Percentiles rank a stretch among this genome's conserved stretches.
These are phyloP conservation scores for Trypanosoma scelopori DNA, from an alignment of 208 protist genomes.

Conservation along the genomic window DNA sequence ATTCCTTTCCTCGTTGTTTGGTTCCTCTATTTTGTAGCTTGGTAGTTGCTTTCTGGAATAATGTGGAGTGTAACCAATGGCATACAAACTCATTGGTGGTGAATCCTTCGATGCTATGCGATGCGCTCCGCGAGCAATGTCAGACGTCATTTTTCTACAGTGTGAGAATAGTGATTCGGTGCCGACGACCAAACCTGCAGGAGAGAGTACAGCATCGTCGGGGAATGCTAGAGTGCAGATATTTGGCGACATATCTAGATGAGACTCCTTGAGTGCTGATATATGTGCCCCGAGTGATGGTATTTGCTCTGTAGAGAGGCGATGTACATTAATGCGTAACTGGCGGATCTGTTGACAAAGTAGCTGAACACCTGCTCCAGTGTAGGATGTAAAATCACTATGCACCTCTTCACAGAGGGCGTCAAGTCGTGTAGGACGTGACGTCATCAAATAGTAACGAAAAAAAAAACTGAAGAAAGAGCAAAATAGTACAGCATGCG, in stretches of 20 bases:
- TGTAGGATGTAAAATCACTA: slow-evolving; percentile 1
- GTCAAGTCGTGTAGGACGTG: slow-evolving; percentile 16
- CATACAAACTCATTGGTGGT: slow-evolving; percentile 12
- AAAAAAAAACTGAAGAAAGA: slow-evolving; percentile 4
- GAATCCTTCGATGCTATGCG: slow-evolving; percentile 11
- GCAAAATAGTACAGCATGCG: background rate
- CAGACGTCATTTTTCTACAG: slow-evolving; percentile 23
- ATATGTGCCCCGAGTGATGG: slow-evolving; percentile 20
- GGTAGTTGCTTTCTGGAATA: slow-evolving; percentile 4
- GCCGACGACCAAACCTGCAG: slow-evolving; percentile 16
- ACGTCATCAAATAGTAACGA: slow-evolving; percentile 21
- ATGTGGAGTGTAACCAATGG: slow-evolving; percentile 33
- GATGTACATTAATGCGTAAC: slow-evolving; percentile 16
- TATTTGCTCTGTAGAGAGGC: slow-evolving; percentile 16
- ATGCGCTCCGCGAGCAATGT: slow-evolving; percentile 10
- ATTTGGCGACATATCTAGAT: slow-evolving; percentile 2
- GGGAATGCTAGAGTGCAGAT: background rate
- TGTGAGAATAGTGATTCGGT: slow-evolving; percentile 27
- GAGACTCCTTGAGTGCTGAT: slow-evolving; percentile 24
- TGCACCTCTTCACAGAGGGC: slow-evolving; percentile 35
- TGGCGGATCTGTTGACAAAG: slow-evolving; percentile 21
- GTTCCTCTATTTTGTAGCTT: background rate
- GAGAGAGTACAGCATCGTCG: background rate
- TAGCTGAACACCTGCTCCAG: slow-evolving; percentile 4
- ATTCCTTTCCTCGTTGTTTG: background rate